Evolutionary conservation across 2,329 filamentous ascomycete genomes (phyloP), one percentile per base, ranked within the genome.

Genomic region (Paracorniculantispora psalliotae): DNA sequence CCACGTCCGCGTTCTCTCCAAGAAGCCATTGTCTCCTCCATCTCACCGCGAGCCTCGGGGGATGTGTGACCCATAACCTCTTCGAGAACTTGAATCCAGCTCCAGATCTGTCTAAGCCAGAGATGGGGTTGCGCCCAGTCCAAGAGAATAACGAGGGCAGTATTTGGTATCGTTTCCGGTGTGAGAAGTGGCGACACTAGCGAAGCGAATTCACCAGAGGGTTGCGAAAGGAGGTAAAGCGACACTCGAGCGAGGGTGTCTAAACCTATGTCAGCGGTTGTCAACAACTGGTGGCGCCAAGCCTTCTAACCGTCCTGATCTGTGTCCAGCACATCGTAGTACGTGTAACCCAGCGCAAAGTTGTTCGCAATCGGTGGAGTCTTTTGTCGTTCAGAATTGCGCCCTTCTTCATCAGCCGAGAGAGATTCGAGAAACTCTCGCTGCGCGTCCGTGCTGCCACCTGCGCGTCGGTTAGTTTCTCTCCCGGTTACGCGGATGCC

Each of bases 51-150:
- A 61, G 88, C 89, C 61, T 92, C 88, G 60, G 85, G 79, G 66
- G 88, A 88, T 25, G 94, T 81, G 30, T 85, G 89, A 59, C 87
- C 79, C 58, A 93, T 83, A 13, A 96, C 88, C 17, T 86, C 87
- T 61, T 89, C 86, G 64, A 99, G 78, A 28, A 97, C 81, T 48
- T 91, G 82, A 62, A 97, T 86, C 94, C 94, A 99, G 70, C 89
- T 89, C 68, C 91, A 84, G 59, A 99, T 78, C 73, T 96, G 89
- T 61, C 91, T 85, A 69, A 97, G 82, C 91, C 96, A 99, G 63
- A 86, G 80, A 86, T 94, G 96, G 15, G 94, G 94, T 69, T 94
- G 86, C 60, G 90, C 88, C 94, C 94, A 99, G 77, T 97, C 92
- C 46, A 99, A 81, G n/a, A 99, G 79, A 67, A 99, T 86, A 62